phyloP scores from a whole-genome alignment of 495 filamentous ascomycete species.

The Articulospora tetracladia region DNA sequence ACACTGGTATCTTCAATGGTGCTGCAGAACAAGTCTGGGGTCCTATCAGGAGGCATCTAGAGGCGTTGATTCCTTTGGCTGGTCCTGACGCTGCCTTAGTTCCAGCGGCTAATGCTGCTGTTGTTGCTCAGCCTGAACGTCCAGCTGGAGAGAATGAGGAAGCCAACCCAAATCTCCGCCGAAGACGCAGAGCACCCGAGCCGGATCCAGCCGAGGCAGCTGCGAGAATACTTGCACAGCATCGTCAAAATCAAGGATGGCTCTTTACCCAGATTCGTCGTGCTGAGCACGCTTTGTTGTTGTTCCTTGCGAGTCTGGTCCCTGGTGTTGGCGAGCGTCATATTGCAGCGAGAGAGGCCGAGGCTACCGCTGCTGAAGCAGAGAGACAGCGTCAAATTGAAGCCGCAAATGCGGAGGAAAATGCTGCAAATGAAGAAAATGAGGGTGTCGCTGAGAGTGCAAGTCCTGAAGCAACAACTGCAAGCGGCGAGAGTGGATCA shows the following conservation, averaged over 20 bases:
- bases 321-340: conserved; percentile 84
- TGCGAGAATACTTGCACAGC: conserved; percentile 48
- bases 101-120: conserved; percentile 15
- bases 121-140: not conserved
- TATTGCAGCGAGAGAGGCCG: conserved; percentile 40
- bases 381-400: conserved; percentile 23
- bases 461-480: not conserved
- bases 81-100: conserved; percentile 26
- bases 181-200: conserved; percentile 21
- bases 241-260: conserved; percentile 47
- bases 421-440: not conserved
- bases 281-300: conserved; percentile 68
- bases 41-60: conserved; percentile 66
- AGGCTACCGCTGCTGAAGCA: conserved; percentile 22
- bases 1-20: conserved; percentile 59
- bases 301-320: conserved; percentile 81
- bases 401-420: conserved; percentile 13
- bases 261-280: conserved; percentile 54
- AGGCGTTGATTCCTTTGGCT: conserved; percentile 60
- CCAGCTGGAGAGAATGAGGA: not conserved
- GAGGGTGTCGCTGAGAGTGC: not conserved
- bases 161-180: not conserved
- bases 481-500: not conserved
- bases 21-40: conserved; percentile 52
- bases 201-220: conserved; percentile 51